Percentiles rank a stretch among this genome's conserved stretches.
Conservation (phyloP, 2,329 filamentous ascomycete species). For the Cylindrodendrum hubeiense region DNA sequence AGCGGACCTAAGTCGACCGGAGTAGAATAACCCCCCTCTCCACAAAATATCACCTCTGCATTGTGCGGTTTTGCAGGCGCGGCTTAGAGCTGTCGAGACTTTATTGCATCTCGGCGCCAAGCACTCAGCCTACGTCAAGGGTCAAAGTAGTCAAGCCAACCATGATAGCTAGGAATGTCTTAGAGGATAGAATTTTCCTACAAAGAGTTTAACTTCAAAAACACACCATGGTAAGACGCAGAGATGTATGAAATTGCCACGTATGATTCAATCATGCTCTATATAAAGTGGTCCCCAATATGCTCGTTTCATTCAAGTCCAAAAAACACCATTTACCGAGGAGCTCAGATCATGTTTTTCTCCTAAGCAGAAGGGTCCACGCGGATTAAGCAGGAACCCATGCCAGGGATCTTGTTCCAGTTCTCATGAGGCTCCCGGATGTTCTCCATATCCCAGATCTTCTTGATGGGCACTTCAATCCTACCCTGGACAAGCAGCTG, state of each 20-base stretch:
- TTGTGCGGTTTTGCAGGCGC: not conserved
- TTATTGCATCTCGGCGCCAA: not conserved
- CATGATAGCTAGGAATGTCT: not conserved
- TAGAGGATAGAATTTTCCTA: not conserved
- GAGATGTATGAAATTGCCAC: not conserved
- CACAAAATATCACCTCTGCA: not conserved
- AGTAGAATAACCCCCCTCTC: too few species aligned
- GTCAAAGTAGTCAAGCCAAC: not conserved
- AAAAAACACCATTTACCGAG: not conserved
- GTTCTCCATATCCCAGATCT: slow-evolving; percentile 56
- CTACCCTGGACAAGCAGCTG: slow-evolving; percentile 46
- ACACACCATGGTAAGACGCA: not conserved
- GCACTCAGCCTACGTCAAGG: not conserved
- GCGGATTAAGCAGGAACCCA: slow-evolving; percentile 53
- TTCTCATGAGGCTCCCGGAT: slow-evolving; percentile 52
- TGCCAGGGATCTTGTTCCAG: slow-evolving; percentile 50
- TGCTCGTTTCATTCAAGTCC: not conserved
- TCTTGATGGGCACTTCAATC: slow-evolving; percentile 53
- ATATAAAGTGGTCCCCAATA: not conserved
- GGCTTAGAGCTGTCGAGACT: not conserved
- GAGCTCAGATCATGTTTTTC: not conserved
- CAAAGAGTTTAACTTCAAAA: not conserved
- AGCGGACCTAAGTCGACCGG: too few species aligned
- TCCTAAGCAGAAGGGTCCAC: slow-evolving; percentile 19
- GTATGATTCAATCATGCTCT: not conserved